Evolutionary conservation across 345 rosid genomes (phyloP).

Genomic region (Eucalyptus shirleyi): DNA sequence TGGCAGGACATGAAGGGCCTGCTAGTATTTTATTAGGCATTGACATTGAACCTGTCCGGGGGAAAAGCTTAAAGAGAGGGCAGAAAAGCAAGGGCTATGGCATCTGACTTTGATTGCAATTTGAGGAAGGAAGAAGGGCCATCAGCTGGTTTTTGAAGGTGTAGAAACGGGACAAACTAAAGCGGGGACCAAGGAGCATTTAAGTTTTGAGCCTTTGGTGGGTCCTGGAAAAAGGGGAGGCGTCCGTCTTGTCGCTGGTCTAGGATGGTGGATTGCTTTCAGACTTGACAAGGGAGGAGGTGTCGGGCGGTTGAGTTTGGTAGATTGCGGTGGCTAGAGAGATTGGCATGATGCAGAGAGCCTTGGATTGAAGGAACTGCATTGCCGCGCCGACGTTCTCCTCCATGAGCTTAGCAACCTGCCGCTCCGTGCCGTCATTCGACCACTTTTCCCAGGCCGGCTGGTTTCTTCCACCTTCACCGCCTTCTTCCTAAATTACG

Average conservation of each 20-base stretch:
- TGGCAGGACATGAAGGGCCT: conserved; percentile 18
- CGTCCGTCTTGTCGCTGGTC: neutral
- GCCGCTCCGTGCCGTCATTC: conserved; percentile 84
- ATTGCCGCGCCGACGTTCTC: conserved; percentile 95
- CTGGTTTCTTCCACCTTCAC: conserved; percentile 73
- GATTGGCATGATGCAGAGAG: conserved; percentile 98
- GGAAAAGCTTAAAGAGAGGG: conserved; percentile 4
- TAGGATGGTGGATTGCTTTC: conserved; percentile 66
- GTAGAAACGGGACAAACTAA: neutral
- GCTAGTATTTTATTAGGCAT: conserved; percentile 19
- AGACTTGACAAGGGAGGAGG: conserved; percentile 64
- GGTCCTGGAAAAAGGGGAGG: neutral
- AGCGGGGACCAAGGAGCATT: conserved; percentile 19
- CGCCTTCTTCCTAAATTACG: conserved; percentile 53
- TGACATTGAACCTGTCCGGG: conserved; percentile 24
- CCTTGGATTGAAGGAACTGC: conserved; percentile 97
- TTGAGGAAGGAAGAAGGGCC: conserved; percentile 2
- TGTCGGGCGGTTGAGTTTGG: conserved; percentile 73
- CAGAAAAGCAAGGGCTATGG: conserved; percentile 10
- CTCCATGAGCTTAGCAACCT: conserved; percentile 97
- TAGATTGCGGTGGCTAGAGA: conserved; percentile 89
- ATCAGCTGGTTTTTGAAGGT: conserved; percentile 3
- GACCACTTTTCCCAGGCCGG: conserved; percentile 99
- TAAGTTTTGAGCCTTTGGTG: neutral
- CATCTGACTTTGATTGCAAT: conserved; percentile 65